Conservation (phyloP, 129 eudicot genomes). For the Kitagawia praeruptora region DNA sequence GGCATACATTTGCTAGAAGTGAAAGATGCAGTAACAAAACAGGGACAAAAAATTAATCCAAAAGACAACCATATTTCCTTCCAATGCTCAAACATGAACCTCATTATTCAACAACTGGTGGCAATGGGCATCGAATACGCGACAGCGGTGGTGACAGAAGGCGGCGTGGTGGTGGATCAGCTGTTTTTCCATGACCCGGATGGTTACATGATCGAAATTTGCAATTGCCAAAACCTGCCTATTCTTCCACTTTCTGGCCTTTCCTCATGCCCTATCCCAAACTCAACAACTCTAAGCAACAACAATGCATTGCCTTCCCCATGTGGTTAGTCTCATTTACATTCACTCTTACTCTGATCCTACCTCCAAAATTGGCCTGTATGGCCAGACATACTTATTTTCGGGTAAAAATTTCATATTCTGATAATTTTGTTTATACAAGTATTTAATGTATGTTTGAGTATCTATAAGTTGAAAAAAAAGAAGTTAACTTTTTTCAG, state of each 20-base stretch:
- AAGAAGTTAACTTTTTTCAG: too few relatives aligned
- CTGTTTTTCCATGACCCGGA: conserved; percentile 78
- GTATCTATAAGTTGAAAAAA: too few relatives aligned
- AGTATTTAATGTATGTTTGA: too few relatives aligned
- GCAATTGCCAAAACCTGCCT: conserved; percentile 73
- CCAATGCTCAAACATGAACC: conserved; percentile 57
- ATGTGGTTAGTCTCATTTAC: conserved; percentile 6
- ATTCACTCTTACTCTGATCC: background rate
- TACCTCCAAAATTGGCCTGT: background rate
- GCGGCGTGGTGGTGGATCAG: conserved; percentile 63
- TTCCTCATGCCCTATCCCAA: conserved; percentile 42
- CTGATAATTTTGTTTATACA: too few relatives aligned
- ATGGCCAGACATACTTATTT: too few relatives aligned
- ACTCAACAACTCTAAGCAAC: conserved; percentile 8
- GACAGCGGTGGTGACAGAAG: conserved; percentile 56
- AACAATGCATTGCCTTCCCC: conserved; percentile 14
- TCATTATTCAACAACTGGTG: conserved; percentile 38
- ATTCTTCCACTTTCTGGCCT: conserved; percentile 53
- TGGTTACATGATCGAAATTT: conserved; percentile 77
- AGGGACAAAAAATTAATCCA: conserved; percentile 45
- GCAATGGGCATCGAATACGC: conserved; percentile 44
- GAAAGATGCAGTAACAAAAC: conserved; percentile 36
- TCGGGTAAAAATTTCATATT: too few relatives aligned
- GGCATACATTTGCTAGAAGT: conserved; percentile 68
- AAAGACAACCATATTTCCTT: conserved; percentile 83